Base-by-base conservation (phyloP, 352 stramenopile species). In the Aphanomyces euteiches region DNA sequence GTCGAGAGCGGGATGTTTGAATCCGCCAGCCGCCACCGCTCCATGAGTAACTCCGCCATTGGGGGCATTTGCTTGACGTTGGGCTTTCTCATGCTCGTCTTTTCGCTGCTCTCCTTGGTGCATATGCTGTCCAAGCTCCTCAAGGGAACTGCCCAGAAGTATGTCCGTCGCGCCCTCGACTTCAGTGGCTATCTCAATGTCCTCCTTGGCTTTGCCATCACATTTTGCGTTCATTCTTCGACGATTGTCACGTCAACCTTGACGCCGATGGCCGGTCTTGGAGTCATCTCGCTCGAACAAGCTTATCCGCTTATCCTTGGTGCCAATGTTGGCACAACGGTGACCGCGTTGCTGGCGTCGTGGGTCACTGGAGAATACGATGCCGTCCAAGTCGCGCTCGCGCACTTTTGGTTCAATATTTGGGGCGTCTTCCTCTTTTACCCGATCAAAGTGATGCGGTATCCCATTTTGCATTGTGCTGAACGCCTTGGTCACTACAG, bases 401-500 rank as follows among this genome's bases (percentile, higher is more conserved):
- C 76, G 15, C 87, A 95, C 72, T 78, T 92, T 40, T 87, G 89
- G 67, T 93, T 95, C 79, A 95, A 93, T 75, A 72, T 93, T 37
- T 82, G 78, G 60, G 84, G 85, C 66, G 76, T 92, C 65, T 57
- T 92, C 19, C 82, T 93, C 28, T 96, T 85, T 75, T 96, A 93
- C 69, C 85, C 86, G 13, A 75, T 94, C 67, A 83, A 85, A 17
- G 79, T 84, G 59, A 90, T 90, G 73, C 80, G 88, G 21, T 60
- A 68, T n/a, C 73, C 91, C 4, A 92, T 96, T 63, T 69, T 97
- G 34, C 67, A 74, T 56, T 88, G 79, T 72, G 87, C 91, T 7
- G 78, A 78, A 3, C 76, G 81, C 5, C 74, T 98, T 3, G 93
- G 79, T 3, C 80, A 84, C 74, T 80, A 76, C 68, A 90, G 83